Base-by-base conservation (phyloP, 306 rosid genomes). In the Quercus mongolica region DNA sequence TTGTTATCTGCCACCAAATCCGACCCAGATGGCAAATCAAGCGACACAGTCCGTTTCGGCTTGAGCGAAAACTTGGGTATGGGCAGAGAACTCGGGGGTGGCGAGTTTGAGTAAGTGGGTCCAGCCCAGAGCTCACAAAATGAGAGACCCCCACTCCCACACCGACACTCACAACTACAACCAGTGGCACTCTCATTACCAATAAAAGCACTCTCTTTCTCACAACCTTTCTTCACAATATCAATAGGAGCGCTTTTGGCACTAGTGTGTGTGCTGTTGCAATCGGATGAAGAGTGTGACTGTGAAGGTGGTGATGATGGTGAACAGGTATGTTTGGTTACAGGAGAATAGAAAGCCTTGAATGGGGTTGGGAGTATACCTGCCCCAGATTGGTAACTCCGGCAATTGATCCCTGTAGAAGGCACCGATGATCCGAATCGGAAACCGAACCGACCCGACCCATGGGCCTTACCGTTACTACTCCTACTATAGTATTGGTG, bases 111-210 rank as follows among this genome's bases (percentile, higher is more conserved):
- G 85, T 94, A 94, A 23, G 98, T 86, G 23, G 98, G 97, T 54
- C 98, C 97, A 70, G 98, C 98, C 98, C 98, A 94, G 17, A 88
- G 92, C 84, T 92, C 98, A 38, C 96, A 90, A 67, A 90, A 70
- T 21, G 90, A 88, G 72, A 91, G 62, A 3, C 79, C 80, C 54
- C 74, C 86, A 35, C 44, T 55, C 63, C 67, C 52, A 14, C 17
- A 49, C 17, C 13, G 5, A 49, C 14, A 49, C 15, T 13, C 54
- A 49, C 54, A 49, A 10, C 17, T 13, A 49, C 54, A 49, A 4
- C 17, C 54, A 41, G 46, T 8, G 46, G 46, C 9, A 49, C 81
- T 82, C 54, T 76, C 86, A 35, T 44, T 55, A 69, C 73, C 52
- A 14, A 79, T 52, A 33, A 89, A 84, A 79, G 38, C 19, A 20